Base-by-base conservation (phyloP, 1,284 basidiomycete genomes). In the Cystobasidium pallidum region DNA sequence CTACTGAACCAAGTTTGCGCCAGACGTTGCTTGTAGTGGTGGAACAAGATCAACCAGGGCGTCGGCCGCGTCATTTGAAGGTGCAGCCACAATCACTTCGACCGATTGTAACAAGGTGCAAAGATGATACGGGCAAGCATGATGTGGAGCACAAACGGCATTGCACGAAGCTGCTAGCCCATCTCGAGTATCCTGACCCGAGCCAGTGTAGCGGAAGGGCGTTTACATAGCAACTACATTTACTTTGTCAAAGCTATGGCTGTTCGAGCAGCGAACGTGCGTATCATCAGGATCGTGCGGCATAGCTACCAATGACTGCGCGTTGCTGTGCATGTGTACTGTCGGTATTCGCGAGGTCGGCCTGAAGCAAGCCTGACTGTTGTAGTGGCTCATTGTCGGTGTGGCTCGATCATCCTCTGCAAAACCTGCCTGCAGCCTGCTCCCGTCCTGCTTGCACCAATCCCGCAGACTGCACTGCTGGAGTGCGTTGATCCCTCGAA, bases 1-100 rank as follows among this genome's bases (percentile, higher is more conserved):
- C 49, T 51, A 24, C n/a, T 51, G 15, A 26, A 15, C 26, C 24
- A 10, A 17, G 21, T 10, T 15, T 51, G 21, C 26, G 7, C 2
- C 21, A 45, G 19, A 24, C 15, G 4, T 6, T 24, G n/a, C n/a
- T 51, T 6, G 49, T 51, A 24, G 21, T 51, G 24, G 45, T 19
- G 45, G 45, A 47, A 47, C 24, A 51, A 51, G 49, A 10, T 26
- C 49, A 28, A 51, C 6, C 49, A 51, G 36, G 49, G 21, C 24
- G 15, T 26, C 24, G 26, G 49, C 49, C 49, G 49, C 49, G 49
- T 51, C 49, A 51, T 51, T 51, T 24, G 36, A n/a, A 51, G 49
- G 21, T 51, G 43, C 8, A 45, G 43, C 11, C 24, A 24, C 49
- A 26, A 6, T 24, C 7, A 6, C n/a, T 10, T 24, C 24, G 49